A percentile compares a stretch with the other conserved stretches of the same genome.
Conservation (phyloP, 2,329 filamentous ascomycete genomes). For the Mycosphaerella arachidis region DNA sequence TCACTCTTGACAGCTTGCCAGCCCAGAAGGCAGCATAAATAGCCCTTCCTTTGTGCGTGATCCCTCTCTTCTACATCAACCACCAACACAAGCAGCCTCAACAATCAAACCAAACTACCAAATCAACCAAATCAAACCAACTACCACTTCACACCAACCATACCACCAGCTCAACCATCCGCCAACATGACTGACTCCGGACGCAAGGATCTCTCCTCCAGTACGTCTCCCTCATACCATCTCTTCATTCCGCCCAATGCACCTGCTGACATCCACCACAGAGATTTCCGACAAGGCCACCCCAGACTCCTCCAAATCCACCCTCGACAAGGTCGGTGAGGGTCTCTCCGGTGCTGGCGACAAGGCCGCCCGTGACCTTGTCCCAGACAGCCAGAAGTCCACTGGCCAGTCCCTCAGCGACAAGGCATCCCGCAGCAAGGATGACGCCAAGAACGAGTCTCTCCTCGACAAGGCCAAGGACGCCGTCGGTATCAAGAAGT, state of each 20-base stretch:
- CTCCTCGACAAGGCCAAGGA: slow-evolving; percentile 45
- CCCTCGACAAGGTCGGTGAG: slow-evolving; percentile 56
- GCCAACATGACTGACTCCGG: slow-evolving; percentile 56
- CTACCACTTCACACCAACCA: slow-evolving; percentile 14
- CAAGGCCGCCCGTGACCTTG: slow-evolving; percentile 45
- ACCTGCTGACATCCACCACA: slow-evolving; percentile 30
- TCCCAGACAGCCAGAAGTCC: slow-evolving; percentile 54
- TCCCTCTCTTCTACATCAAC: slow-evolving; percentile 1
- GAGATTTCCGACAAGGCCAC: slow-evolving; percentile 55
- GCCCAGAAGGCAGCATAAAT: neutral
- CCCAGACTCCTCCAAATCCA: slow-evolving; percentile 59
- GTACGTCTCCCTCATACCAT: slow-evolving; percentile 24
- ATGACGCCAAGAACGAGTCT: slow-evolving; percentile 39
- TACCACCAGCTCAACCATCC: slow-evolving; percentile 22
- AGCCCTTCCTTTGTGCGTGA: slow-evolving; percentile 1
- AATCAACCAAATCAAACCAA: slow-evolving; percentile 19
- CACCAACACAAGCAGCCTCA: slow-evolving; percentile 8
- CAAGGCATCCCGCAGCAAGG: slow-evolving; percentile 45
- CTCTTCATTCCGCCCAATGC: neutral
- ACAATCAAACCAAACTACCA: slow-evolving; percentile 11
- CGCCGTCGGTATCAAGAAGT: slow-evolving; percentile 42
- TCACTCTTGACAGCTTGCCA: neutral
- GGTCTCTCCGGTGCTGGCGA: slow-evolving; percentile 52
- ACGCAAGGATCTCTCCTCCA: slow-evolving; percentile 58
- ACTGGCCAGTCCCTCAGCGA: slow-evolving; percentile 49